Evolutionary conservation across 2,329 filamentous ascomycete genomes (phyloP).

Genomic region (Botrytis squamosa): DNA sequence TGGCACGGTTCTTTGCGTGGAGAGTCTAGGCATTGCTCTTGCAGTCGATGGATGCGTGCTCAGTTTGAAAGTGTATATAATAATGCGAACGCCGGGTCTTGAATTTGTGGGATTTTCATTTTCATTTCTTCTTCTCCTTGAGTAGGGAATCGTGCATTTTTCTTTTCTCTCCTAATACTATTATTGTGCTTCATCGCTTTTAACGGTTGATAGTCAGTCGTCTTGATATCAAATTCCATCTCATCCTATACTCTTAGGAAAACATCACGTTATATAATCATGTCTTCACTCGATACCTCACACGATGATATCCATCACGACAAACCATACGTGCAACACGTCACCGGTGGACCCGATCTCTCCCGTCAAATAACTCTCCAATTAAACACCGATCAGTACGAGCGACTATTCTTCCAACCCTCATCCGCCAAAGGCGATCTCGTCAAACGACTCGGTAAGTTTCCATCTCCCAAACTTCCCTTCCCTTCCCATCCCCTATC

Average conservation of each 20-base stretch:
- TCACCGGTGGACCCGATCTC: not conserved
- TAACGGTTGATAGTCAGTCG: not conserved
- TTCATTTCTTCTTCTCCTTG: not conserved
- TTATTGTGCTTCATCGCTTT: not conserved
- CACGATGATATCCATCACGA: slow-evolving; percentile 3
- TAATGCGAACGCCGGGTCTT: not conserved
- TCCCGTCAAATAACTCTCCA: slow-evolving; percentile 20
- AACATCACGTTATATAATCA: not conserved
- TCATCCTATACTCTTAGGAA: not conserved
- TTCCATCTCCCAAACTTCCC: not conserved
- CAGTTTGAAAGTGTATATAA: not conserved
- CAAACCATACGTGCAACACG: not conserved
- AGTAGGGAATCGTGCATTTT: not conserved
- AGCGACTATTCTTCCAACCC: slow-evolving; percentile 28
- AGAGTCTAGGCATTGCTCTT: not conserved
- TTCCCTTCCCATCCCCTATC: too few species aligned
- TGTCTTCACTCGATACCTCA: not conserved
- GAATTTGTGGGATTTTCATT: not conserved
- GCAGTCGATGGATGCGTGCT: not conserved
- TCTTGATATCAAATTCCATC: not conserved
- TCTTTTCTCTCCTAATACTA: not conserved
- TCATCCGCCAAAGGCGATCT: slow-evolving; percentile 25
- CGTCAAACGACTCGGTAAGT: slow-evolving; percentile 25
- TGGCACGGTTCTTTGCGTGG: not conserved
- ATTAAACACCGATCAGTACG: slow-evolving; percentile 25